phyloP scores from a whole-genome alignment of 2,329 filamentous ascomycete genomes.

The Arthroderma sp. region DNA sequence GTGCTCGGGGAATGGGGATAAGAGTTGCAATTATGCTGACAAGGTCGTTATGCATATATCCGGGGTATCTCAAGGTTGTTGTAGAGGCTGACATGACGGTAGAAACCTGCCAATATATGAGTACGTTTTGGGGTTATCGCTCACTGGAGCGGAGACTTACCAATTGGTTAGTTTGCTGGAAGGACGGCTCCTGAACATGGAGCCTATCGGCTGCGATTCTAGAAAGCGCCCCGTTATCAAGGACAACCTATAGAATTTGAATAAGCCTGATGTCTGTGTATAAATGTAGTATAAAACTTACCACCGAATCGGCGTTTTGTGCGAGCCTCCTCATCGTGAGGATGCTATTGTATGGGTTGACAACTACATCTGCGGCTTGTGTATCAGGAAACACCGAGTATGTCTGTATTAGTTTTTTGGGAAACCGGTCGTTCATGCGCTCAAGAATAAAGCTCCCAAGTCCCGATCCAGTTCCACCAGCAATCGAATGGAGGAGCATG shows the following conservation, averaged over 20 bases:
- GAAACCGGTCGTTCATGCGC: conserved; percentile 89
- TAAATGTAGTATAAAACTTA: conserved; percentile 20
- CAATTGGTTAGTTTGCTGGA: conserved; percentile 94
- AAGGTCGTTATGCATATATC: conserved; percentile 99
- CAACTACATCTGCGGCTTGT: conserved; percentile 79
- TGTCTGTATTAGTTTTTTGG: conserved; percentile 97
- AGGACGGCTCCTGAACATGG: conserved; percentile 89
- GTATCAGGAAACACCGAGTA: conserved; percentile 98
- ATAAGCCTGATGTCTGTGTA: not conserved
- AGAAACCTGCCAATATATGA: conserved; percentile 46
- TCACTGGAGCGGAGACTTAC: conserved; percentile 32
- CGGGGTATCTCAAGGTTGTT: conserved; percentile 88
- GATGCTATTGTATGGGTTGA: conserved; percentile 96
- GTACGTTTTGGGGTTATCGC: conserved; percentile 6
- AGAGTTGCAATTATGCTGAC: conserved; percentile 92
- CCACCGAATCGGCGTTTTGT: conserved; percentile 93
- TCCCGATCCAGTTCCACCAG: conserved; percentile 91
- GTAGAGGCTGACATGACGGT: conserved; percentile 99
- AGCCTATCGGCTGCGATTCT: conserved; percentile 88
- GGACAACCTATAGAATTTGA: conserved; percentile 46
- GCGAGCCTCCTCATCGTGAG: conserved; percentile 81
- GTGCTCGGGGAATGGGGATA: conserved; percentile 89
- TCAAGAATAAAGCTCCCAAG: conserved; percentile 90
- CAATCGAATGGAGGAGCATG: conserved; percentile 97
- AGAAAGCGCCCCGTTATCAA: conserved; percentile 88